phyloP scores from a whole-genome alignment of 2,329 filamentous ascomycete species.

The Pseudogymnoascus sp. region DNA sequence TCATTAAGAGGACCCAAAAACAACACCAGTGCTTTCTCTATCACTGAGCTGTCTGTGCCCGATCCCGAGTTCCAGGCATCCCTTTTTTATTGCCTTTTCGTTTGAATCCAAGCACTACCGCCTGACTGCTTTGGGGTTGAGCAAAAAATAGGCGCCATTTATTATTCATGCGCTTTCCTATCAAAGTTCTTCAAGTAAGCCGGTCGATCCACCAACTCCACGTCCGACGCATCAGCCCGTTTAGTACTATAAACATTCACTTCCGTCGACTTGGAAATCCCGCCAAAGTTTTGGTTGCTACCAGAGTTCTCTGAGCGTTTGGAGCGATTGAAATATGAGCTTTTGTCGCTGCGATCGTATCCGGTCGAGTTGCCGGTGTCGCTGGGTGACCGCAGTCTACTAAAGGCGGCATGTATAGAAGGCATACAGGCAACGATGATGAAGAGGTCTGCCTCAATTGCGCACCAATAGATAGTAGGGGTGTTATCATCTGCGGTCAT shows the following conservation, averaged over 20 bases:
- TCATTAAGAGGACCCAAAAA: no score
- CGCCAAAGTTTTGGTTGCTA: slow-evolving; percentile 4
- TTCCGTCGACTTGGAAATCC: slow-evolving; percentile 13
- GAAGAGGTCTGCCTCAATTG: slow-evolving; percentile 4
- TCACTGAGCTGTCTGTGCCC: no score
- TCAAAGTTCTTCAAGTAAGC: slow-evolving; percentile 1
- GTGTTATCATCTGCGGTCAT: not conserved
- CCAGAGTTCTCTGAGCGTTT: not conserved
- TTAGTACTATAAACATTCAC: slow-evolving; percentile 11
- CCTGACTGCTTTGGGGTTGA: not conserved
- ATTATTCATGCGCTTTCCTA: not conserved
- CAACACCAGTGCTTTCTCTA: no score
- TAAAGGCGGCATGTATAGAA: not conserved
- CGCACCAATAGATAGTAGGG: slow-evolving; percentile 7
- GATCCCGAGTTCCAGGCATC: no score
- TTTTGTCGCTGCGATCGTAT: slow-evolving; percentile 11
- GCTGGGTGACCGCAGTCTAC: not conserved
- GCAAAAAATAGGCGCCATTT: not conserved
- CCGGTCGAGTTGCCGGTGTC: not conserved
- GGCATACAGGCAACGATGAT: slow-evolving; percentile 7
- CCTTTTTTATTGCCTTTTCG: no score
- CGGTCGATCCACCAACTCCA: slow-evolving; percentile 12
- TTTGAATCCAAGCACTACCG: no score
- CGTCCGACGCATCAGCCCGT: slow-evolving; percentile 12
- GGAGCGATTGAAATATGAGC: slow-evolving; percentile 10